These are phyloP conservation scores for Penicillium coffeae DNA, from an alignment of 495 filamentous ascomycete species.

Conservation along the genomic window DNA sequence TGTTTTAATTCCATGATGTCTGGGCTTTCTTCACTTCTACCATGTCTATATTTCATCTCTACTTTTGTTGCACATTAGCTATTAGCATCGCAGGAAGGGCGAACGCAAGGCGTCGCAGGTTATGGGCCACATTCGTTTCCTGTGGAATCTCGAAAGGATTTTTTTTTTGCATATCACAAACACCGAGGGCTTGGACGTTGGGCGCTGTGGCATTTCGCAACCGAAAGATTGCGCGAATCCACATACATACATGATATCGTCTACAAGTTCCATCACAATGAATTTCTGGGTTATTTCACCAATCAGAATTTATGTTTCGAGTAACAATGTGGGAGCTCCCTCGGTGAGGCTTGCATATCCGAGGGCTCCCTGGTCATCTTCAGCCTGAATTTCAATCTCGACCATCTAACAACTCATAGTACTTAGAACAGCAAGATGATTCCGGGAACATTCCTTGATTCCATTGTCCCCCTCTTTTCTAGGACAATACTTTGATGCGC, in stretches of 20 bases:
- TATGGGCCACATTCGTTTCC: slow-evolving; percentile 3
- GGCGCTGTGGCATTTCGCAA: not conserved
- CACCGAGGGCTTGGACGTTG: not conserved
- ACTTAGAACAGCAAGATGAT: too few species aligned
- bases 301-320: slow-evolving; percentile 5
- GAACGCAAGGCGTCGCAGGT: not conserved
- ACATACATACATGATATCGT: not conserved
- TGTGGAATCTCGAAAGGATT: not conserved
- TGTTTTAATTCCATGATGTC: not conserved
- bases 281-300: not conserved
- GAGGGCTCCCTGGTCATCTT: slow-evolving; percentile 10
- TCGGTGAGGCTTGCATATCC: slow-evolving; percentile 11
- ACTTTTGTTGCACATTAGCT: not conserved
- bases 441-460: not conserved
- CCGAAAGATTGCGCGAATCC: not conserved
- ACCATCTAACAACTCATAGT: not conserved
- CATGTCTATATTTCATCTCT: slow-evolving; percentile 1
- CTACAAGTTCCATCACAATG: not conserved
- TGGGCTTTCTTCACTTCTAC: not conserved
- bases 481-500: not conserved
- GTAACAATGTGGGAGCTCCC: not conserved
- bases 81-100: not conserved
- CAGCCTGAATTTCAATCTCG: slow-evolving; percentile 1
- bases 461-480: not conserved
- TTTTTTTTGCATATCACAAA: not conserved